phyloP scores from a whole-genome alignment of 441 rosid species.

The Mallotus japonicus region DNA sequence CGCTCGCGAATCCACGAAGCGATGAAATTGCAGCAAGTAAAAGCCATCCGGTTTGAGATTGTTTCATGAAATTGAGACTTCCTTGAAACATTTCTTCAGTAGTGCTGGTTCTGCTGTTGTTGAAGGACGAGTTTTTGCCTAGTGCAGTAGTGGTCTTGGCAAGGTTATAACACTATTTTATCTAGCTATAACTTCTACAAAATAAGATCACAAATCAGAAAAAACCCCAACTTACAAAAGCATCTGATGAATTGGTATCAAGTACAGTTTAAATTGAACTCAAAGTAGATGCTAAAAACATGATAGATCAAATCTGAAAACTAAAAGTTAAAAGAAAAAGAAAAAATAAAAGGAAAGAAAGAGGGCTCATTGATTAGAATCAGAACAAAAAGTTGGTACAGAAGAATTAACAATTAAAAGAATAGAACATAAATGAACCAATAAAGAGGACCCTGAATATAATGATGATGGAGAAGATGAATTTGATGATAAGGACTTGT shows the following conservation, averaged over 20 bases:
- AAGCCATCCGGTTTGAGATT: not conserved
- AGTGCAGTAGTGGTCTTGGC: not conserved
- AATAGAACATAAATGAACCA: constrained; percentile 90
- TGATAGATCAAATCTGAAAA: no score
- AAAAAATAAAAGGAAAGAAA: no score
- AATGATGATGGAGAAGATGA: not conserved
- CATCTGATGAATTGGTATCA: no score
- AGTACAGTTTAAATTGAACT: no score
- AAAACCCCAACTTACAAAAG: no score
- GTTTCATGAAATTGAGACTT: constrained; percentile 6
- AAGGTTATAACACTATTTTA: constrained; percentile 19
- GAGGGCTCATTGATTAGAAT: constrained; percentile 59
- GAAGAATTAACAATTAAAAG: constrained; percentile 78
- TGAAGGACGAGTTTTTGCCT: no score
- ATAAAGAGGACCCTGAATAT: constrained; percentile 64
- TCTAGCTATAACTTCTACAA: not conserved
- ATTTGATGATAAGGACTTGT: constrained; percentile 54
- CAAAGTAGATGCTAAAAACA: no score
- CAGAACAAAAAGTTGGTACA: constrained; percentile 74
- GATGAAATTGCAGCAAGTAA: not conserved
- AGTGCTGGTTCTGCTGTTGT: not conserved
- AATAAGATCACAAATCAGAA: no score
- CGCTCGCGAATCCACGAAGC: constrained; percentile 21
- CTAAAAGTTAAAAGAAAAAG: no score
- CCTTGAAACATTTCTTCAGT: not conserved